These are phyloP conservation scores for Metarhizium humberi DNA, from an alignment of 2,329 filamentous ascomycete genomes.

Conservation along the genomic window DNA sequence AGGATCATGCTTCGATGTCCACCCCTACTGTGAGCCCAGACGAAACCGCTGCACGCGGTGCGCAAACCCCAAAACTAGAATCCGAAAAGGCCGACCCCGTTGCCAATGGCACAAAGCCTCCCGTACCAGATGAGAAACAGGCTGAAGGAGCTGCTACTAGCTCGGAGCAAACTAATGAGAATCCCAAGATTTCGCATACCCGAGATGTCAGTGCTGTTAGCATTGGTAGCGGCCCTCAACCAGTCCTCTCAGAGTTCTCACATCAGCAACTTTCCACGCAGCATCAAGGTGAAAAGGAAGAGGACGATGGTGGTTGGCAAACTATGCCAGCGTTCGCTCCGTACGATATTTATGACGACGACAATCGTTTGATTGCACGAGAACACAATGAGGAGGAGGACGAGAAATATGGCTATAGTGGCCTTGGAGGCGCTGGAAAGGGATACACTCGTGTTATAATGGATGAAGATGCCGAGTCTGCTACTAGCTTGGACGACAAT, in stretches of 20 bases:
- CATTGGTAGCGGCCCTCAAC: conserved; percentile 9
- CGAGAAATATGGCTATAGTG: conserved; percentile 58
- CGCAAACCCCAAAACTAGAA: not conserved
- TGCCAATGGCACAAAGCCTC: not conserved
- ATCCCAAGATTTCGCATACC: conserved; percentile 16
- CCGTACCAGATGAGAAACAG: not conserved
- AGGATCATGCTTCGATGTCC: not conserved
- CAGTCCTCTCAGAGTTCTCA: conserved; percentile 70
- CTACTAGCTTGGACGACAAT: conserved; percentile 94
- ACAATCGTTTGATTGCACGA: conserved; percentile 75
- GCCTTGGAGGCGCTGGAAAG: conserved; percentile 81
- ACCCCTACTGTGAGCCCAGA: not conserved
- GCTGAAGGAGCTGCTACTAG: not conserved
- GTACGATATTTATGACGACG: conserved; percentile 93
- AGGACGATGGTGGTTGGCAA: conserved; percentile 72
- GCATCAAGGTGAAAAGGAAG: conserved; percentile 40
- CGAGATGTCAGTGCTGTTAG: conserved; percentile 26
- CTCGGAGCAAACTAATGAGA: conserved; percentile 2
- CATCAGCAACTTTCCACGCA: conserved; percentile 67
- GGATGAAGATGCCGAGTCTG: conserved; percentile 89
- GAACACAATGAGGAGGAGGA: conserved; percentile 67
- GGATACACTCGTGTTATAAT: conserved; percentile 93
- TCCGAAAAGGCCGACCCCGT: not conserved
- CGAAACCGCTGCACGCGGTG: not conserved
- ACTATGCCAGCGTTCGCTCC: conserved; percentile 88